Evolutionary conservation across 352 stramenopile species (phyloP).

Genomic region (Plasmopara halstedii): DNA sequence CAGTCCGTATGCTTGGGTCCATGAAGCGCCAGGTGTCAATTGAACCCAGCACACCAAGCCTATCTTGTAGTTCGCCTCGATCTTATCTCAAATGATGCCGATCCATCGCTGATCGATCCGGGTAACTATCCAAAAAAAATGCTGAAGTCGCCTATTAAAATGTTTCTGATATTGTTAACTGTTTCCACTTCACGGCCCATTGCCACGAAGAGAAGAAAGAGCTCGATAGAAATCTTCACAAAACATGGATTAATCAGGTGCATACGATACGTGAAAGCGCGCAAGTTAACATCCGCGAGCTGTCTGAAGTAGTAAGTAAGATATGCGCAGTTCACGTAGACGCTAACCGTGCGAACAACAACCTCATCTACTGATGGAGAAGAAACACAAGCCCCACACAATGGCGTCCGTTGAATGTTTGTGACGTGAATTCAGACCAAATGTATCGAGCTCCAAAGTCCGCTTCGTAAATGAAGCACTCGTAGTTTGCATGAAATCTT

Average conservation of each 20-base stretch:
- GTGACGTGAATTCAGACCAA: background rate
- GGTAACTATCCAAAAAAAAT: background rate
- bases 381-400: background rate
- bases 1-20: too few species aligned
- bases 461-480: background rate
- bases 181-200: background rate
- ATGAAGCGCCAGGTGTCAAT: constrained; percentile 10
- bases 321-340: background rate
- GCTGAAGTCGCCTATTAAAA: background rate
- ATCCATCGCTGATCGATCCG: background rate
- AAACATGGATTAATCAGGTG: background rate
- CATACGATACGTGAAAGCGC: background rate
- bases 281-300: background rate
- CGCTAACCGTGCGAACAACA: too few species aligned
- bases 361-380: too few species aligned
- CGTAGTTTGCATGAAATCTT: background rate
- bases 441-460: background rate
- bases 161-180: background rate
- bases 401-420: background rate
- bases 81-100: background rate
- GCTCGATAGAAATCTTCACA: background rate
- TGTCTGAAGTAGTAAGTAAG: background rate
- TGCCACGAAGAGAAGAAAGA: background rate
- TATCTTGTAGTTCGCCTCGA: background rate
- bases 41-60: background rate